Base-by-base conservation (phyloP, 2,329 filamentous ascomycete species). In the Calonectria leucothoes region DNA sequence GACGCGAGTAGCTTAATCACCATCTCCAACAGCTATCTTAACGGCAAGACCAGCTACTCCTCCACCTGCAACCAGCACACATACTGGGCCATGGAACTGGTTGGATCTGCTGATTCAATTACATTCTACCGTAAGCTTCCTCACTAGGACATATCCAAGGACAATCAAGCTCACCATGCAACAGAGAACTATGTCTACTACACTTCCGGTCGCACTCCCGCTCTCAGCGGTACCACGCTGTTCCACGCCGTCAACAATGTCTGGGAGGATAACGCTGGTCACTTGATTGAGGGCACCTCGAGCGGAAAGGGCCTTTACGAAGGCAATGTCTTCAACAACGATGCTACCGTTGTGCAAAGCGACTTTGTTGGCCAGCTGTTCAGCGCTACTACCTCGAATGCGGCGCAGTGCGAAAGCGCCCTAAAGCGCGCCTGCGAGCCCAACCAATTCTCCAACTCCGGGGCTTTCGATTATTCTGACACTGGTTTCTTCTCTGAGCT, bases 151-250 rank as follows among this genome's bases (percentile, higher is more conserved):
- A 14, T 17, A 5, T 14, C 0, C 7, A 4, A 23, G 12, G 15
- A 33, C 17, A 55, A 5, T 29, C 2, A 20, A 20, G 8, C 55
- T 61, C 11, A 61, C 12, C 12, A 55, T 10, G n/a, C 27, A 4
- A 35, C 33, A 61, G 55, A 64, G 25, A 64, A 64, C 59, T 64
- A 64, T 11, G 59, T 64, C 59, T 64, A 64, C 59, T 64, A 48
- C 15, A 64, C 59, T 20, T 64, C 59, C 29, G 59, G 59, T 39
- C 59, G 59, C 39, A 64, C 37, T 14, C 59, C 59, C 3, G 59
- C 59, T 5, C 59, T 64, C 39, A 64, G 59, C 27, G 59, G 59
- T 15, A 48, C 39, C 39, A 64, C 59, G 5, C 25, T 64, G 15
- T 64, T 64, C 39, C 59, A 64, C 20, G 59, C 59, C 17, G 59